Conservation (phyloP, 1,139 yeast species). For the Saccharomyces hybrid region DNA sequence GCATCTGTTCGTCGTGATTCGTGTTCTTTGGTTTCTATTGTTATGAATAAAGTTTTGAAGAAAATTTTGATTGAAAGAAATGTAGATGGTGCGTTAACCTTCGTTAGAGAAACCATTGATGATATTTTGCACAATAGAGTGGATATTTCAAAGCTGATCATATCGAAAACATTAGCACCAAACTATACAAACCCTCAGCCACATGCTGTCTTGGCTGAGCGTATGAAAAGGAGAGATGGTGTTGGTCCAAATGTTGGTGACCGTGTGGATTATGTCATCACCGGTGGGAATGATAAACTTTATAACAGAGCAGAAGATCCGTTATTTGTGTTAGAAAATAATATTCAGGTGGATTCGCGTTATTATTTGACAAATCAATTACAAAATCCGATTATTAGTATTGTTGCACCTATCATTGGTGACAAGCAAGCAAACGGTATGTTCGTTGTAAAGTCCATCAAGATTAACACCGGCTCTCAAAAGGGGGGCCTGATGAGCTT, state of each 20-base stretch:
- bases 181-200: constrained; percentile 97
- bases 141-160: constrained; percentile 88
- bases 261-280: constrained; percentile 95
- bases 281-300: constrained; percentile 79
- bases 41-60: constrained; percentile 84
- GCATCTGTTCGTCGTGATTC: constrained; percentile 98
- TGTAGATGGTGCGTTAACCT: constrained; percentile 79
- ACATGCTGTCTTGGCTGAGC: constrained; percentile 90
- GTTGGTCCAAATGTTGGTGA: constrained; percentile 96
- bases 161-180: constrained; percentile 85
- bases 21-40: constrained; percentile 89
- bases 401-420: constrained; percentile 92
- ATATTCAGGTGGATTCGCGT: constrained; percentile 88
- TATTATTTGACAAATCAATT: constrained; percentile 91
- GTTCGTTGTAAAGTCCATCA: constrained; percentile 46
- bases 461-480: constrained; percentile 44
- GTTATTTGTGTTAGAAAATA: constrained; percentile 80
- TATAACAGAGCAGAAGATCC: constrained; percentile 98
- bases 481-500: constrained; percentile 83
- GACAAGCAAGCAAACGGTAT: constrained; percentile 74
- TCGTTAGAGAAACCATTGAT: constrained; percentile 81
- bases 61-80: constrained; percentile 81
- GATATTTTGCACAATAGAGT: constrained; percentile 85
- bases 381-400: constrained; percentile 85
- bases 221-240: constrained; percentile 95